A percentile compares a stretch with the other conserved stretches of the same genome.
Evolutionary conservation across 2,329 filamentous ascomycete species (phyloP).

Genomic region (Rasamsonia emersonii): DNA sequence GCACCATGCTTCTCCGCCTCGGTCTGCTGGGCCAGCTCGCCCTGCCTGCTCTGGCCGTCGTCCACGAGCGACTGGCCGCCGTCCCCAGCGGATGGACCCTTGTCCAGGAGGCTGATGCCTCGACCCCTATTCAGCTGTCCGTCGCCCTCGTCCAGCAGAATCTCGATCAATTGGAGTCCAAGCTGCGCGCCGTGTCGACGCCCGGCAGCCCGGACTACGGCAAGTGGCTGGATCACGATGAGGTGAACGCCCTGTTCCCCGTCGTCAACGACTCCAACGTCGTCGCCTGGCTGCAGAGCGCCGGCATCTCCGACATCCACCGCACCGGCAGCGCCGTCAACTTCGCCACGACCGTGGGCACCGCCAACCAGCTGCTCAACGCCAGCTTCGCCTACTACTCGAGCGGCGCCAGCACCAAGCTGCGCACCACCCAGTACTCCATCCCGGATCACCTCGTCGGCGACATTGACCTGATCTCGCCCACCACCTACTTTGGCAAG

Average conservation of each 20-base stretch:
- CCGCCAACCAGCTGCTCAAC: slow-evolving; percentile 40
- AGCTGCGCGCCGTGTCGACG: slow-evolving; percentile 36
- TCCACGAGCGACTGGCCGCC: slow-evolving; percentile 14
- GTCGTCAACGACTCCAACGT: slow-evolving; percentile 29
- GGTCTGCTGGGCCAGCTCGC: slow-evolving; percentile 15
- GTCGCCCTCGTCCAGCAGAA: slow-evolving; percentile 18
- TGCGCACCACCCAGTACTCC: slow-evolving; percentile 35
- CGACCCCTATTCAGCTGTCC: slow-evolving; percentile 13
- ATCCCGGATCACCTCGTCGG: slow-evolving; percentile 29
- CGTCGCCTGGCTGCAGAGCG: slow-evolving; percentile 36
- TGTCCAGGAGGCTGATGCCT: slow-evolving; percentile 9
- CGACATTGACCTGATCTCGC: slow-evolving; percentile 42
- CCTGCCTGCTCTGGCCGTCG: slow-evolving; percentile 11
- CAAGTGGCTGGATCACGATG: slow-evolving; percentile 37
- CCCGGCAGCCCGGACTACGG: slow-evolving; percentile 42
- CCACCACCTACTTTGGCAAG: slow-evolving; percentile 44
- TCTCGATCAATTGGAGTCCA: slow-evolving; percentile 30
- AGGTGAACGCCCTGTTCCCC: slow-evolving; percentile 37
- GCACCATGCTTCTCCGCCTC: slow-evolving; percentile 10
- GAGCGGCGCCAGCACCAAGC: slow-evolving; percentile 31
- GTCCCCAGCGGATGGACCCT: slow-evolving; percentile 14
- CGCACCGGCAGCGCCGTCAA: slow-evolving; percentile 36
- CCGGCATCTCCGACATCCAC: slow-evolving; percentile 28
- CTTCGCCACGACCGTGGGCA: slow-evolving; percentile 32
- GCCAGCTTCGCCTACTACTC: slow-evolving; percentile 41